Evolutionary conservation across 306 rosid species (phyloP).

Genomic region (Vigna hirtella): DNA sequence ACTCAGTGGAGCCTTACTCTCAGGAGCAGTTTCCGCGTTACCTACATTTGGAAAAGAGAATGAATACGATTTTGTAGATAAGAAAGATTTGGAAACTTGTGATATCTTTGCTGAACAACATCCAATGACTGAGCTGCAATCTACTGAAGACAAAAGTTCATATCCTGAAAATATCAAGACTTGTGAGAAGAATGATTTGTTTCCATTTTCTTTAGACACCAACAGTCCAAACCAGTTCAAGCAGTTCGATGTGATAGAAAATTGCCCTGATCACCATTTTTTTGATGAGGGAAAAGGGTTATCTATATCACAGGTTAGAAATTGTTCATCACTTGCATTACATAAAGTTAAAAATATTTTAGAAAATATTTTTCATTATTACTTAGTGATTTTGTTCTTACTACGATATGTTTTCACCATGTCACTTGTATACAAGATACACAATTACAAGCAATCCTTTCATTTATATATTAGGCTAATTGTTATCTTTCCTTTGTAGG

Average conservation of each 20-base stretch:
- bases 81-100: constrained; percentile 58
- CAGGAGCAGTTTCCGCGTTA: constrained; percentile 55
- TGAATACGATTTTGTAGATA: constrained; percentile 50
- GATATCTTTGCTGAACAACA: constrained; percentile 53
- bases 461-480: constrained; percentile 38
- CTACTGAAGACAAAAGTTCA: constrained; percentile 42
- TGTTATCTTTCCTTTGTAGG: constrained; percentile 52
- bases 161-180: constrained; percentile 49
- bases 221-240: constrained; percentile 58
- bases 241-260: constrained; percentile 71
- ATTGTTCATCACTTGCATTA: constrained; percentile 21
- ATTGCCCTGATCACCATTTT: constrained; percentile 85
- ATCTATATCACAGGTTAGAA: constrained; percentile 71
- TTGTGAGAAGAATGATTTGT: constrained; percentile 44
- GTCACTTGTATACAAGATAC: no score
- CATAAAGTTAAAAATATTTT: no score
- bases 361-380: no score
- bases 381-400: no score
- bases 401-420: no score
- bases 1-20: constrained; percentile 53
- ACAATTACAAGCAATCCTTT: no score
- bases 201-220: constrained; percentile 45
- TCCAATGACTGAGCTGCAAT: constrained; percentile 49
- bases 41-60: constrained; percentile 58
- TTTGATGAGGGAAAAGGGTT: constrained; percentile 54